These are phyloP conservation scores for Saksenaea vasiformis DNA, from an alignment of 371 early-diverging fungal species.

Conservation along the genomic window DNA sequence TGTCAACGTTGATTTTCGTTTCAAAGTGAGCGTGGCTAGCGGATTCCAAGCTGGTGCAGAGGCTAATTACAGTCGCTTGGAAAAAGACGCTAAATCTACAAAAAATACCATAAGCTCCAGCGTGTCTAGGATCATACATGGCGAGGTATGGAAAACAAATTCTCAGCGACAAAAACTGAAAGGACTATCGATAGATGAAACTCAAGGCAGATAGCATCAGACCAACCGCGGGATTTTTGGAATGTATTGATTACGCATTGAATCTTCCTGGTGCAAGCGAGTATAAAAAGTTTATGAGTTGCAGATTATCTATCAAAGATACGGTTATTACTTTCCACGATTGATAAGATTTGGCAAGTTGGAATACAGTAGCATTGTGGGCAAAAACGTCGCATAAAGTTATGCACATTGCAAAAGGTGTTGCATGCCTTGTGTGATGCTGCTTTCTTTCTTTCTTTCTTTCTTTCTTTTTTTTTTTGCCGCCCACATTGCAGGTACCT, in stretches of 20 bases:
- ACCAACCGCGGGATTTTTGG: not conserved
- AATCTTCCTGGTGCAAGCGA: not conserved
- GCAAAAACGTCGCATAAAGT: too few species aligned
- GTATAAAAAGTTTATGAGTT: not conserved
- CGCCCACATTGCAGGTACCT: too few species aligned
- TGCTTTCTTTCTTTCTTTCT: too few species aligned
- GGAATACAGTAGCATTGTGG: too few species aligned
- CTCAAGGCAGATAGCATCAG: not conserved
- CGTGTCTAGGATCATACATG: too few species aligned
- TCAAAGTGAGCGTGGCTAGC: not conserved
- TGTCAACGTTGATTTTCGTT: not conserved
- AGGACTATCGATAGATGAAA: too few species aligned
- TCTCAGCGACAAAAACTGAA: too few species aligned
- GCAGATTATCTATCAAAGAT: not conserved
- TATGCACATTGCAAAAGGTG: too few species aligned
- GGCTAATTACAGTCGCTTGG: not conserved
- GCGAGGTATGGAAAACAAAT: too few species aligned
- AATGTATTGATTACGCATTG: not conserved
- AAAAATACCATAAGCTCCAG: not conserved
- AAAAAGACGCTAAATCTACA: not conserved
- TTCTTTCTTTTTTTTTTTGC: too few species aligned
- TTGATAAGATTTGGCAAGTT: not conserved
- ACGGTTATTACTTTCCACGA: not conserved
- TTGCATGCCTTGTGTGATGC: too few species aligned
- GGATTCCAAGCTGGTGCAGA: not conserved